Conservation (phyloP, 75 land plant genomes). For the Pinus tabuliformis region DNA sequence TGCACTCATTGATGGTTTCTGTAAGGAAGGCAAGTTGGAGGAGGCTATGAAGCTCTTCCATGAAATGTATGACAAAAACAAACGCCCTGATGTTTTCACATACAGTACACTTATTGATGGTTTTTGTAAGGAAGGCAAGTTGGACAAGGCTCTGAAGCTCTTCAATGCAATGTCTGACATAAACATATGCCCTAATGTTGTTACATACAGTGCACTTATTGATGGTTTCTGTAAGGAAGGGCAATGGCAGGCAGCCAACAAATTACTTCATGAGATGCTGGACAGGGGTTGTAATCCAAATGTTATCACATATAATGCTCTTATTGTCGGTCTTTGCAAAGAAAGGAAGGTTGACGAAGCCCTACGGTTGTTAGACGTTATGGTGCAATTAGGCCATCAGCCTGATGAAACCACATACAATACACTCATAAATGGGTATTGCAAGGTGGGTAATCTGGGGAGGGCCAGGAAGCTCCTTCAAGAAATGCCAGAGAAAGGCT, state of each 20-base stretch:
- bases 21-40: no score
- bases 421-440: slow-evolving; percentile 26
- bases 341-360: slow-evolving; percentile 14
- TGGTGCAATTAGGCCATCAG: slow-evolving; percentile 8
- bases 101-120: background rate
- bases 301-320: slow-evolving; percentile 10
- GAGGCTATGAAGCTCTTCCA: no score
- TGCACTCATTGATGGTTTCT: no score
- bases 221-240: slow-evolving; percentile 31
- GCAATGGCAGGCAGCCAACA: slow-evolving; percentile 17
- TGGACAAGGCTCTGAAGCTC: slow-evolving; percentile 22
- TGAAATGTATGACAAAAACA: no score
- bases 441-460: slow-evolving; percentile 20
- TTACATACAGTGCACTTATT: slow-evolving; percentile 21
- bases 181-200: slow-evolving; percentile 14
- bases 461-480: slow-evolving; percentile 14
- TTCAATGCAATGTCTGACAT: slow-evolving; percentile 21
- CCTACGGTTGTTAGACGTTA: background rate
- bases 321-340: slow-evolving; percentile 21
- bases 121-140: slow-evolving; percentile 26
- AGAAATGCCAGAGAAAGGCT: slow-evolving; percentile 10
- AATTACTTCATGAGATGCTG: slow-evolving; percentile 18
- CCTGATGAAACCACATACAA: slow-evolving; percentile 34
- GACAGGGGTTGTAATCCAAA: slow-evolving; percentile 8
- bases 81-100: no score